Conservation (phyloP, 2,329 filamentous ascomycete genomes). For the Boeremia exigua region DNA sequence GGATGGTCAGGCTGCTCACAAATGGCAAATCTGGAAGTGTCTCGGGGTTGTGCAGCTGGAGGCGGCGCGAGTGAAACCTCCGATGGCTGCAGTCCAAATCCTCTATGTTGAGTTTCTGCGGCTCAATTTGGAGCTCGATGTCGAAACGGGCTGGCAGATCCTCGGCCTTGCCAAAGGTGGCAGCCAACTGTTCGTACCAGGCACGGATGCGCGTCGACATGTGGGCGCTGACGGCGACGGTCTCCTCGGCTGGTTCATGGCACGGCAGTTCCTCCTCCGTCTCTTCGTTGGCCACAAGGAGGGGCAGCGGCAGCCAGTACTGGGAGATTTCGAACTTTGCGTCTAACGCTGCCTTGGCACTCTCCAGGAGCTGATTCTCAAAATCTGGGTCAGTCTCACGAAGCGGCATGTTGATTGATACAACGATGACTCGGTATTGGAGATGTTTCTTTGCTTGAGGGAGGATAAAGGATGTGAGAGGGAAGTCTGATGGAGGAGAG, state of each 20-base stretch:
- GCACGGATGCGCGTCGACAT: slow-evolving; percentile 15
- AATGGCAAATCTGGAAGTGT: slow-evolving; percentile 18
- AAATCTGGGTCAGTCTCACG: slow-evolving; percentile 18
- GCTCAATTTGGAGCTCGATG: slow-evolving; percentile 12
- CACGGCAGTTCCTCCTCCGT: slow-evolving; percentile 9
- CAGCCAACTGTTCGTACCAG: slow-evolving; percentile 12
- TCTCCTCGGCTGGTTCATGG: slow-evolving; percentile 19
- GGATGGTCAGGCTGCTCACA: slow-evolving; percentile 10
- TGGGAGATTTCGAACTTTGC: slow-evolving; percentile 12
- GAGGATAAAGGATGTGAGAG: not conserved
- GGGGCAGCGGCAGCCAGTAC: slow-evolving; percentile 20
- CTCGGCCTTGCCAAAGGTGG: slow-evolving; percentile 3
- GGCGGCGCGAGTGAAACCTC: slow-evolving; percentile 18
- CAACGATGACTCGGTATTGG: not conserved
- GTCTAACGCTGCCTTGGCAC: slow-evolving; percentile 17
- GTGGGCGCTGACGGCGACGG: slow-evolving; percentile 15
- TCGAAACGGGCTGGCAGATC: slow-evolving; percentile 16
- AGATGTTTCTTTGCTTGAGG: not conserved
- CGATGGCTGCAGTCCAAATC: slow-evolving; percentile 12
- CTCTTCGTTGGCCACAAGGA: slow-evolving; percentile 15
- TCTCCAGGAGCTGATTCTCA: slow-evolving; percentile 15
- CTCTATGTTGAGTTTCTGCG: slow-evolving; percentile 14
- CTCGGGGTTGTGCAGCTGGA: slow-evolving; percentile 16
- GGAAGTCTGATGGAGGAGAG: not conserved
- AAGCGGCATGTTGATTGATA: slow-evolving; percentile 14